phyloP scores from a whole-genome alignment of 2,329 filamentous ascomycete genomes.

The Colletotrichum chrysophilum region DNA sequence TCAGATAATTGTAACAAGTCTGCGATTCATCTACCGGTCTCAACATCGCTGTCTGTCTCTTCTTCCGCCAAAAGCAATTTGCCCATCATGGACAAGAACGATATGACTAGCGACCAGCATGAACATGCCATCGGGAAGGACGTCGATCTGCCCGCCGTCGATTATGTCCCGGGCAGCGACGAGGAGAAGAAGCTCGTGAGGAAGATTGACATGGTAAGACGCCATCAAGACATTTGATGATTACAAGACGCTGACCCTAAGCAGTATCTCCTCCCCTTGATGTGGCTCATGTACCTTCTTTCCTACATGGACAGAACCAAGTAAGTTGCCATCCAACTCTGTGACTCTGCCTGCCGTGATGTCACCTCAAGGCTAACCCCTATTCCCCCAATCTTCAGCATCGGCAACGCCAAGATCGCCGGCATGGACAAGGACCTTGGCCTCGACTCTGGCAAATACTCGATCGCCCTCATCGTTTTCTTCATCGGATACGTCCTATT shows the following conservation, averaged over 20 bases:
- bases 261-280: constrained; percentile 41
- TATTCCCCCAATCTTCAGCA: constrained; percentile 33
- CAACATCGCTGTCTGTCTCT: background rate
- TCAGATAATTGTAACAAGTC: background rate
- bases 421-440: constrained; percentile 47
- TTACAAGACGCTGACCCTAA: background rate
- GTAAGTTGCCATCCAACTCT: constrained; percentile 11
- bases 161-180: constrained; percentile 31
- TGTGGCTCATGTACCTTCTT: constrained; percentile 60
- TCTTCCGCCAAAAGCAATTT: background rate
- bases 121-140: constrained; percentile 9
- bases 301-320: constrained; percentile 66
- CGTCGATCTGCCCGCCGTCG: constrained; percentile 12
- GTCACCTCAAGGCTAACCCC: background rate
- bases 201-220: constrained; percentile 41
- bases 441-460: constrained; percentile 66
- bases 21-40: no score
- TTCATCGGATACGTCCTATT: constrained; percentile 74
- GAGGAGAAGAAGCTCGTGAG: constrained; percentile 38
- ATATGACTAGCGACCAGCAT: constrained; percentile 7
- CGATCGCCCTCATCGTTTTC: constrained; percentile 64
- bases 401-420: constrained; percentile 62
- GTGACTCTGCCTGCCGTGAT: background rate
- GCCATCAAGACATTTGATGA: background rate
- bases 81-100: constrained; percentile 23